Conservation (phyloP, 2,329 filamentous ascomycete genomes). For the Alternaria metachromatica region DNA sequence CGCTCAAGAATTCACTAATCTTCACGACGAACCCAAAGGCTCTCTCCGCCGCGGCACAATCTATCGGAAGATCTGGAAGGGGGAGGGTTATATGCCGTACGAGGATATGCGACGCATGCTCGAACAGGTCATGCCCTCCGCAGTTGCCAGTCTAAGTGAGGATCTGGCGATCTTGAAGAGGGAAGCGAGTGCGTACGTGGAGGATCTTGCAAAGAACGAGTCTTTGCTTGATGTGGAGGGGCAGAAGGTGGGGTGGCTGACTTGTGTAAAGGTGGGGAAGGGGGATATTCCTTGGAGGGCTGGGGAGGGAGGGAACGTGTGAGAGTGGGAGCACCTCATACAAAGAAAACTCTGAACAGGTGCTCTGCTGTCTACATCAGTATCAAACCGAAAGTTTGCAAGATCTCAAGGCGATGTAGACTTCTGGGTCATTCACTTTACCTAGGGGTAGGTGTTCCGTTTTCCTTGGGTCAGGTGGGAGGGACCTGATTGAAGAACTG, state of each 20-base stretch:
- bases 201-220: constrained; percentile 24
- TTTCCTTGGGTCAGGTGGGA: neutral
- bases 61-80: constrained; percentile 40
- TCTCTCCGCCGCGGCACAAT: constrained; percentile 28
- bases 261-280: constrained; percentile 37
- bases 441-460: neutral
- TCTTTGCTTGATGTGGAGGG: constrained; percentile 39
- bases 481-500: neutral
- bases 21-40: constrained; percentile 1
- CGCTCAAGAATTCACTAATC: constrained; percentile 17
- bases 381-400: neutral
- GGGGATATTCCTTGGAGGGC: constrained; percentile 41
- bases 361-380: neutral
- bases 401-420: neutral
- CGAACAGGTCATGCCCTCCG: constrained; percentile 19
- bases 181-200: constrained; percentile 25
- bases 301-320: neutral
- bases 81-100: constrained; percentile 34
- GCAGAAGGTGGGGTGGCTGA: constrained; percentile 43
- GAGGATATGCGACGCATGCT: constrained; percentile 29
- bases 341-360: neutral
- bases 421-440: neutral
- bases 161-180: constrained; percentile 37
- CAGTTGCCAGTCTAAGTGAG: constrained; percentile 24
- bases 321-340: no score